phyloP scores from a whole-genome alignment of 23 red algal genomes.

The Cyanidioschyzon merolae region DNA sequence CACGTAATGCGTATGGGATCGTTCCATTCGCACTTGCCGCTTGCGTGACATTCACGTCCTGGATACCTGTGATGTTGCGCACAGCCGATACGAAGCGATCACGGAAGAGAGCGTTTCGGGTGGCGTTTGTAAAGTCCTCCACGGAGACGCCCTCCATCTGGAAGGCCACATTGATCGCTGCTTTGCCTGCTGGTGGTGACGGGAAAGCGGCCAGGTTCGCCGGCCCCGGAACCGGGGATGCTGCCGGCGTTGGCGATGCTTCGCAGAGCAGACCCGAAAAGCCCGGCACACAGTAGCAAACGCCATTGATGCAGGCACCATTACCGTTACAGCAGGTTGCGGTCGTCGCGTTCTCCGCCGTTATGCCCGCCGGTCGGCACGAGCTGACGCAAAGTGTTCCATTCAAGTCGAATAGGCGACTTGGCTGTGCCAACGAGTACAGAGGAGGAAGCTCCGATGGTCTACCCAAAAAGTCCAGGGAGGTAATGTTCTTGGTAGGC shows the following conservation, averaged over 20 bases:
- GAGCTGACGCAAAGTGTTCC: slow-evolving; percentile 6
- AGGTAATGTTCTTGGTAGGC: background rate
- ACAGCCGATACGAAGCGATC: background rate
- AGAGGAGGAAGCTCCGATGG: background rate
- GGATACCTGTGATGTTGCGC: background rate
- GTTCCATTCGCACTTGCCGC: slow-evolving; percentile 4
- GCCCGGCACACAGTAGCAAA: slow-evolving; percentile 15
- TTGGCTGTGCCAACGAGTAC: background rate
- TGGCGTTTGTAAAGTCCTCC: background rate
- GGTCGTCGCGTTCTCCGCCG: slow-evolving; percentile 6
- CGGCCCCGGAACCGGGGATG: background rate
- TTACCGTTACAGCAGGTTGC: slow-evolving; percentile 7
- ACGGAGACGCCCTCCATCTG: slow-evolving; percentile 2
- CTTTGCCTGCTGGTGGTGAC: background rate
- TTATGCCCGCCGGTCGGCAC: background rate
- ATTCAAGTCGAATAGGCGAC: background rate
- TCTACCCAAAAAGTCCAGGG: slow-evolving; percentile 7
- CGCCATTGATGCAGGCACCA: slow-evolving; percentile 10
- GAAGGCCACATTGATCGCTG: background rate
- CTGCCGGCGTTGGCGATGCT: slow-evolving; percentile 1
- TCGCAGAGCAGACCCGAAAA: slow-evolving; percentile 5
- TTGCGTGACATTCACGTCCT: background rate
- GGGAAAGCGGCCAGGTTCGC: background rate
- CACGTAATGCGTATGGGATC: background rate
- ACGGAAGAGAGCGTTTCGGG: background rate